phyloP scores from a whole-genome alignment of 1,284 basidiomycete species.

The Phellinidium pouzarii region DNA sequence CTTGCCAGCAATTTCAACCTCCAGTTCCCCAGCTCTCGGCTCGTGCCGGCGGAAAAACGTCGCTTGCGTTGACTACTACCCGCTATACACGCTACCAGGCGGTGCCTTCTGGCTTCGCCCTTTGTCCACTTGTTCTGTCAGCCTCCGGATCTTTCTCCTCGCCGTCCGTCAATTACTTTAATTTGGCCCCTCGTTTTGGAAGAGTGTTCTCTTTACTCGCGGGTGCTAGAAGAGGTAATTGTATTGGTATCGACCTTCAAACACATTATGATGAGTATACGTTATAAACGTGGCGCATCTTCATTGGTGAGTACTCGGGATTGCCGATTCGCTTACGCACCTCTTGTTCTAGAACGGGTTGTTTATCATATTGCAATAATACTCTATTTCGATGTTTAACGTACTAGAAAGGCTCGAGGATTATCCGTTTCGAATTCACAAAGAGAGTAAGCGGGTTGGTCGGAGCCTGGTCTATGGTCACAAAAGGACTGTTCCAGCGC shows the following conservation, averaged over 20 bases:
- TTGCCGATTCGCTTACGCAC: neutral
- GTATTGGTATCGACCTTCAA: no score
- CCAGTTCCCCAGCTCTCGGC: neutral
- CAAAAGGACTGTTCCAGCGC: no score
- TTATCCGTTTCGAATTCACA: no score
- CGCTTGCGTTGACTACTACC: neutral
- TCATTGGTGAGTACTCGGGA: neutral
- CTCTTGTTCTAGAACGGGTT: neutral
- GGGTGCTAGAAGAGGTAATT: no score
- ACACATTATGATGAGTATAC: neutral
- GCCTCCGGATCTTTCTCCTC: neutral
- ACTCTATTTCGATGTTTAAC: neutral
- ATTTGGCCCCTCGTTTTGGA: neutral
- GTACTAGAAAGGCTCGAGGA: neutral
- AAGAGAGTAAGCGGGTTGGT: no score
- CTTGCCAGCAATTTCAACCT: neutral
- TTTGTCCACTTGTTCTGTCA: neutral
- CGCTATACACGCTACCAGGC: neutral
- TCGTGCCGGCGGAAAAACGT: neutral
- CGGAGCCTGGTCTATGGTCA: no score
- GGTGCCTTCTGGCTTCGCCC: neutral
- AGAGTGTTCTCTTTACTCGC: neutral
- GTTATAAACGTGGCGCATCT: neutral
- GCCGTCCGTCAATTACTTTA: neutral
- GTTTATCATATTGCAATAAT: neutral